Evolutionary conservation across 371 early-diverging fungal genomes (phyloP), one percentile per base, ranked within the genome.

Genomic region (Mucor velutinosus): DNA sequence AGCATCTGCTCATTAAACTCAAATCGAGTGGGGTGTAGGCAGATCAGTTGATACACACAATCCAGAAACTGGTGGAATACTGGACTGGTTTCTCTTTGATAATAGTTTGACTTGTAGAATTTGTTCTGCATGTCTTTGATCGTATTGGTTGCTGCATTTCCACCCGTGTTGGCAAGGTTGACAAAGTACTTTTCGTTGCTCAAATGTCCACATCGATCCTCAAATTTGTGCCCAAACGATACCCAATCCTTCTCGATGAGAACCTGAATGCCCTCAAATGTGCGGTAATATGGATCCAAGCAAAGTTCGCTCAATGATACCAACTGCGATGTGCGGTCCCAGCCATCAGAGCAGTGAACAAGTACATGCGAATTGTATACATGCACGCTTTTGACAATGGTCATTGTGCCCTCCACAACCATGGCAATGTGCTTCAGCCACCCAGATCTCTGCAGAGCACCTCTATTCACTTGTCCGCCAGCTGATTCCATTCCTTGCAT

Each of bases 321-420:
- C 49, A 97, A 77, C 74, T 99, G 99, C 3, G 97, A 93, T 0
- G 99, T 99, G 43, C 99, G 91, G 77, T 99, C 99, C 99, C 99
- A 99, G 10, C 99, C 99, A 76, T 99, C 99, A n/a, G 96, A 95
- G 84, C 99, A 99, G 73, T 99, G 99, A 4, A 99, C 95, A 32
- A 99, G 83, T 4, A 95, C 97, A 68, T 97, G 97, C 1, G 90
- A 86, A 60, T 89, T 90, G 30, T 81, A 78, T 2, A 89, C 75
- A 70, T 94, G 90, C 2, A 98, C 86, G 57, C 86, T 89, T 60
- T 92, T 86, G n/a, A 97, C 93, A 60, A 99, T 95, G 57, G 87
- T 77, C 51, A 79, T 66, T 0, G 94, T 85, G 15, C 94, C 97
- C 6, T 94, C 94, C 66, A 99, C 65, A 15, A 99, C 83, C 29